Percentiles rank a stretch among this genome's conserved stretches.
Evolutionary conservation across 2,329 filamentous ascomycete genomes (phyloP).

Genomic region (Elsinoe arachidis): DNA sequence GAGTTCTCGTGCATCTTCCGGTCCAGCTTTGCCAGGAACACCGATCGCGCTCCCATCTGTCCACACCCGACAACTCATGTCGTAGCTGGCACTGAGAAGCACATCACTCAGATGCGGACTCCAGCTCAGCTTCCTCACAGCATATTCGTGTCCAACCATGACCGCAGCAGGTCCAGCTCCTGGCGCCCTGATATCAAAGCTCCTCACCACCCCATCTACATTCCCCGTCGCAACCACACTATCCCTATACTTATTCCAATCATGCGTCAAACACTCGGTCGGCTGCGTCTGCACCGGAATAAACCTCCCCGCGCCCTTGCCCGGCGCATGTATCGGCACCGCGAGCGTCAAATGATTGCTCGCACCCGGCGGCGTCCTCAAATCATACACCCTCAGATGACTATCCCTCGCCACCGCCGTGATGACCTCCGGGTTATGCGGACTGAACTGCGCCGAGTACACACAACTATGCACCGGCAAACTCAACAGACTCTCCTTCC

Average conservation of each 20-base stretch:
- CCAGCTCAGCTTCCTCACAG: constrained; percentile 78
- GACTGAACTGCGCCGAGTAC: constrained; percentile 85
- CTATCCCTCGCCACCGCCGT: constrained; percentile 85
- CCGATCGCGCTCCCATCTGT: constrained; percentile 61
- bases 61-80: constrained; percentile 96
- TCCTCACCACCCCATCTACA: constrained; percentile 78
- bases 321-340: constrained; percentile 71
- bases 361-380: constrained; percentile 75
- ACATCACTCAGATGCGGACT: constrained; percentile 88
- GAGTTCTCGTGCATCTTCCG: constrained; percentile 49
- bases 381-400: constrained; percentile 81
- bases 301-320: constrained; percentile 40
- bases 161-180: constrained; percentile 61
- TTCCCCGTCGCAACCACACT: constrained; percentile 78
- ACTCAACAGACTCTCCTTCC: constrained; percentile 60
- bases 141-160: constrained; percentile 82
- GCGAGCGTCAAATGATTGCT: constrained; percentile 78
- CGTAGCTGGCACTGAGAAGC: constrained; percentile 82
- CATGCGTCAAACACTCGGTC: constrained; percentile 81
- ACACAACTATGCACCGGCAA: constrained; percentile 89
- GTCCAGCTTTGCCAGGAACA: constrained; percentile 24
- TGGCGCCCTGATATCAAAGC: constrained; percentile 80
- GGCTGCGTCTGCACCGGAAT: constrained; percentile 46
- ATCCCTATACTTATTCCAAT: constrained; percentile 97
- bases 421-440: constrained; percentile 75